Conservation (phyloP, 331 rosid genomes). For the Prunus yedoensis region DNA sequence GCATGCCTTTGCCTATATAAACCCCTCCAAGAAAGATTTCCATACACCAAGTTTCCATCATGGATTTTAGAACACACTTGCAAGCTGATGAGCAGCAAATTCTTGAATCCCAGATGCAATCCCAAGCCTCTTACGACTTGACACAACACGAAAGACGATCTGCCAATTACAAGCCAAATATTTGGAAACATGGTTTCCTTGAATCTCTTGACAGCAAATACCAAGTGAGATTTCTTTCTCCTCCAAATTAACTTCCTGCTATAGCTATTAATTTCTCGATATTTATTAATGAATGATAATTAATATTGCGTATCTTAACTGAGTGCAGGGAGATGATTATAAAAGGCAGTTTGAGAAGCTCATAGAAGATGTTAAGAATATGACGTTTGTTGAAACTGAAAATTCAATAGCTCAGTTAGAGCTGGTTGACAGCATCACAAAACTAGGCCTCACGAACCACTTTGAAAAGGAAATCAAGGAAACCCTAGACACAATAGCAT, state of each 20-base stretch:
- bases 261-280: too few species aligned
- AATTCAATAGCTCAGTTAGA: constrained; percentile 26
- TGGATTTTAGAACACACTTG: background rate
- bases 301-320: background rate
- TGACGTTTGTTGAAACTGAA: constrained; percentile 18
- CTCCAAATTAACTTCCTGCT: too few species aligned
- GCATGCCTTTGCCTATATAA: constrained; percentile 1
- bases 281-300: too few species aligned
- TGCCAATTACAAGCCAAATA: constrained; percentile 57
- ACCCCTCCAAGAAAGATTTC: background rate
- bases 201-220: constrained; percentile 41
- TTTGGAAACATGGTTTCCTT: constrained; percentile 45
- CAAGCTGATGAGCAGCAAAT: background rate
- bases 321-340: constrained; percentile 42
- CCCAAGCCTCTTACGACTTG: background rate
- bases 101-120: background rate
- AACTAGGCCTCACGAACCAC: constrained; percentile 43
- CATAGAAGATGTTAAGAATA: constrained; percentile 23
- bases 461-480: constrained; percentile 45
- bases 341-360: constrained; percentile 24
- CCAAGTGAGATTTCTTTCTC: background rate
- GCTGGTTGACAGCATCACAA: constrained; percentile 42
- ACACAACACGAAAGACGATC: constrained; percentile 32
- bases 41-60: background rate
- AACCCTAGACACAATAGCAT: constrained; percentile 29